These are phyloP conservation scores for Cryphonectria radicalis DNA, from an alignment of 2,329 filamentous ascomycete genomes.

Conservation along the genomic window DNA sequence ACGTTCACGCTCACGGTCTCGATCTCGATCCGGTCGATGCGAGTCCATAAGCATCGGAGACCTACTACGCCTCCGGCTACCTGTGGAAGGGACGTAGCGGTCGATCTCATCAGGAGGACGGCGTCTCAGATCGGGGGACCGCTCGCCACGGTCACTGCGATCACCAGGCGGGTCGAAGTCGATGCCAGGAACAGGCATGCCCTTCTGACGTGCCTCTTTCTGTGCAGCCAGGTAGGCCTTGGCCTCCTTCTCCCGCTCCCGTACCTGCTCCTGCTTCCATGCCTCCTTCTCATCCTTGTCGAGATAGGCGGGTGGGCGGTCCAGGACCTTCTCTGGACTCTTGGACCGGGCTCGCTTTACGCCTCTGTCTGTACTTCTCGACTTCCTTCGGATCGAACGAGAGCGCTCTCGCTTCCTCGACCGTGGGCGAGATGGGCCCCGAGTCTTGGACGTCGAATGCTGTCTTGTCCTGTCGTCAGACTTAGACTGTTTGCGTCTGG, in stretches of 20 bases:
- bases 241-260: constrained; percentile 65
- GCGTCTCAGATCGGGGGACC: constrained; percentile 47
- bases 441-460: constrained; percentile 23
- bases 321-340: constrained; percentile 37
- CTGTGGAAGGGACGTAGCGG: constrained; percentile 50
- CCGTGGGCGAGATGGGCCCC: constrained; percentile 20
- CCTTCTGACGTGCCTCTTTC: constrained; percentile 63
- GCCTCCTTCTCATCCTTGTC: constrained; percentile 57
- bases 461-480: constrained; percentile 19
- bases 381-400: constrained; percentile 22
- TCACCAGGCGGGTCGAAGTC: constrained; percentile 55
- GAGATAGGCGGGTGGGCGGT: constrained; percentile 40
- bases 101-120: constrained; percentile 49
- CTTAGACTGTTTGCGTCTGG: constrained; percentile 25
- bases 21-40: constrained; percentile 33
- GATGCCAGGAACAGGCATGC: constrained; percentile 61
- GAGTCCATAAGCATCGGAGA: constrained; percentile 32
- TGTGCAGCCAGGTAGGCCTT: constrained; percentile 67
- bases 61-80: constrained; percentile 39
- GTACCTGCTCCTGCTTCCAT: constrained; percentile 65
- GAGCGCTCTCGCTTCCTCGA: constrained; percentile 28
- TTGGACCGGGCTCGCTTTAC: constrained; percentile 52
- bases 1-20: constrained; percentile 47
- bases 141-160: constrained; percentile 29
- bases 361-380: constrained; percentile 38